These are phyloP conservation scores for Calophaca sinica DNA, from an alignment of 306 rosid species.

Conservation along the genomic window DNA sequence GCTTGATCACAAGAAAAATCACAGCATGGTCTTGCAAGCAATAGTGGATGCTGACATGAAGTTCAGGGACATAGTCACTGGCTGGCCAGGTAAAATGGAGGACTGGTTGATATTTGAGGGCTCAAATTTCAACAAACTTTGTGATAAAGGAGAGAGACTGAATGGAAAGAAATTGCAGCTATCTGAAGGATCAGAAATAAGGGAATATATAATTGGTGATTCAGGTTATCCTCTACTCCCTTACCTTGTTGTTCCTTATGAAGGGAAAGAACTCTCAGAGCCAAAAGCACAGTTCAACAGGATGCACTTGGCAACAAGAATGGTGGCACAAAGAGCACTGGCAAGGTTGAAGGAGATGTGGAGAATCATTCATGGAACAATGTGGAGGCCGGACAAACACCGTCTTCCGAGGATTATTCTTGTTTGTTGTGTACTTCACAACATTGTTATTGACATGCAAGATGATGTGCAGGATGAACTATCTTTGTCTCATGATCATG, in stretches of 20 bases:
- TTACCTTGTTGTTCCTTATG: constrained; percentile 80
- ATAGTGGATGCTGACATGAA: constrained; percentile 88
- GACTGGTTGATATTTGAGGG: constrained; percentile 69
- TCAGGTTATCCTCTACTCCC: constrained; percentile 82
- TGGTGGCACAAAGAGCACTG: constrained; percentile 79
- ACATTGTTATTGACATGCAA: constrained; percentile 78
- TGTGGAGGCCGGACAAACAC: constrained; percentile 98
- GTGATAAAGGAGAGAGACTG: constrained; percentile 71
- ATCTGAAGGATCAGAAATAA: constrained; percentile 63
- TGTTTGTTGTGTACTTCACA: constrained; percentile 91
- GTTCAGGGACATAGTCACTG: constrained; percentile 83
- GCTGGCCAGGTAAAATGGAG: constrained; percentile 87
- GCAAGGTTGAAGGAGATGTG: constrained; percentile 82
- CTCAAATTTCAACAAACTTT: constrained; percentile 71
- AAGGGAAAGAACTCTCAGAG: constrained; percentile 70
- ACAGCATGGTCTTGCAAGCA: constrained; percentile 93
- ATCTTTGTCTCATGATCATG: constrained; percentile 69
- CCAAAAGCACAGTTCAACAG: constrained; percentile 65
- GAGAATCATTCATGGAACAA: constrained; percentile 88
- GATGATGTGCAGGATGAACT: constrained; percentile 62
- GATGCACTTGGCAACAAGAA: constrained; percentile 64
- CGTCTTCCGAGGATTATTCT: constrained; percentile 87
- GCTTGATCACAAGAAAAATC: constrained; percentile 81
- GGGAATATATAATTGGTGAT: constrained; percentile 86
- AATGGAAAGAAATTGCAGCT: constrained; percentile 63